These are phyloP conservation scores for Silene noctiflora DNA, from an alignment of 179 eudicot genomes.

Conservation along the genomic window DNA sequence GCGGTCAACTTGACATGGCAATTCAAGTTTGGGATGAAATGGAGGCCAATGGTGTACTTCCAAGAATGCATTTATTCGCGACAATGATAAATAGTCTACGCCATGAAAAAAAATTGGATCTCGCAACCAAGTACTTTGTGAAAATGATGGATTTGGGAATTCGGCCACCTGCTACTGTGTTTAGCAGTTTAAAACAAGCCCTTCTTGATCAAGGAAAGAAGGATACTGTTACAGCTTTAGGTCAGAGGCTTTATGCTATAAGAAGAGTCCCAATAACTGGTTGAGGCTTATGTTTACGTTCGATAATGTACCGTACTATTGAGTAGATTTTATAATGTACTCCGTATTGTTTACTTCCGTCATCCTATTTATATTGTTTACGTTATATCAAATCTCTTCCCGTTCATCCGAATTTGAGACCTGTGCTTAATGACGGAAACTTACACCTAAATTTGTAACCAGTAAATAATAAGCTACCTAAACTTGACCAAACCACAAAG, in stretches of 20 bases:
- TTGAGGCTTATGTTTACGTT: conserved; percentile 8
- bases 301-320: too few species aligned
- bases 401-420: too few species aligned
- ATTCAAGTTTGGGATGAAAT: conserved; percentile 63
- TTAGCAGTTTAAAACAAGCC: conserved; percentile 49
- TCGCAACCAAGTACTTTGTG: conserved; percentile 57
- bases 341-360: too few species aligned
- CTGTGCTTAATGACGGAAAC: neutral
- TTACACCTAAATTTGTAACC: neutral
- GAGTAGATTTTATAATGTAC: too few species aligned
- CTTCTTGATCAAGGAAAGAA: conserved; percentile 66
- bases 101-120: conserved; percentile 55
- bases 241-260: conserved; percentile 50
- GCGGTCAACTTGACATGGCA: conserved; percentile 51
- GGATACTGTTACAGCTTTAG: conserved; percentile 40
- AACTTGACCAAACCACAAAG: neutral
- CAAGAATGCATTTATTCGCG: conserved; percentile 74
- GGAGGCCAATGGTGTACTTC: conserved; percentile 71
- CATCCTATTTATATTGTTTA: too few species aligned
- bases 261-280: conserved; percentile 40
- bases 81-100: conserved; percentile 55
- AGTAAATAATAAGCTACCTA: neutral
- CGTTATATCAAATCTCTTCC: too few species aligned
- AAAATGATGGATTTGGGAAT: conserved; percentile 83
- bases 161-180: conserved; percentile 65